Evolutionary conservation across 441 rosid genomes (phyloP).

Genomic region (Kokia cookei): DNA sequence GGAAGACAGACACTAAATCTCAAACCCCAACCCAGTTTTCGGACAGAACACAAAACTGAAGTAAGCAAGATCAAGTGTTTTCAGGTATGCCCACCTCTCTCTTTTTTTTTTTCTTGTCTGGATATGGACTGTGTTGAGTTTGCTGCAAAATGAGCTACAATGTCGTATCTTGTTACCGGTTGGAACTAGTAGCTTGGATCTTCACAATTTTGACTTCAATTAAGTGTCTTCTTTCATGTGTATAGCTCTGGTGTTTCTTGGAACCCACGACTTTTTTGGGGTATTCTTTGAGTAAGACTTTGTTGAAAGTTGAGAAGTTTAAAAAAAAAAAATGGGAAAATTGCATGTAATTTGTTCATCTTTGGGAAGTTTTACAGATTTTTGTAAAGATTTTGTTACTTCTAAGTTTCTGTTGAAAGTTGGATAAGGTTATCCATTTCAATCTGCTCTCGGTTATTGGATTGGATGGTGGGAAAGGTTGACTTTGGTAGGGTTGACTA

Average conservation of each 20-base stretch:
- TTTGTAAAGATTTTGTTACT: not conserved
- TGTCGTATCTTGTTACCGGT: not conserved
- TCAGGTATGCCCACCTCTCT: not conserved
- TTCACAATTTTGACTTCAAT: not conserved
- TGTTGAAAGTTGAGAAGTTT: not conserved
- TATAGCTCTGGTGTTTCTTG: not conserved
- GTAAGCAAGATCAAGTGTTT: not conserved
- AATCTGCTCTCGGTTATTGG: not conserved
- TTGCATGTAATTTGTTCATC: not conserved
- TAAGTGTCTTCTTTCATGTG: not conserved
- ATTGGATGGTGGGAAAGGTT: not conserved
- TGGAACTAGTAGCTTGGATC: not conserved
- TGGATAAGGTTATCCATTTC: not conserved
- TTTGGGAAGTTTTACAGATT: not conserved
- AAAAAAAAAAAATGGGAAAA: not conserved
- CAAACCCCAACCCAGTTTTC: not conserved
- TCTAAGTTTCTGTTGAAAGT: not conserved
- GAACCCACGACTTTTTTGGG: not conserved
- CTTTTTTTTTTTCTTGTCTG: not conserved
- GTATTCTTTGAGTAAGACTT: not conserved
- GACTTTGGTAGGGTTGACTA: slow-evolving; percentile 3
- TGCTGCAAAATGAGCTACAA: not conserved
- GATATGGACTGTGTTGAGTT: not conserved
- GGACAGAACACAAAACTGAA: not conserved
- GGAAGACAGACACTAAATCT: not conserved